Evolutionary conservation across 2,329 filamentous ascomycete species (phyloP), one percentile per base, ranked within the genome.

Genomic region (Paramyrothecium roridum): DNA sequence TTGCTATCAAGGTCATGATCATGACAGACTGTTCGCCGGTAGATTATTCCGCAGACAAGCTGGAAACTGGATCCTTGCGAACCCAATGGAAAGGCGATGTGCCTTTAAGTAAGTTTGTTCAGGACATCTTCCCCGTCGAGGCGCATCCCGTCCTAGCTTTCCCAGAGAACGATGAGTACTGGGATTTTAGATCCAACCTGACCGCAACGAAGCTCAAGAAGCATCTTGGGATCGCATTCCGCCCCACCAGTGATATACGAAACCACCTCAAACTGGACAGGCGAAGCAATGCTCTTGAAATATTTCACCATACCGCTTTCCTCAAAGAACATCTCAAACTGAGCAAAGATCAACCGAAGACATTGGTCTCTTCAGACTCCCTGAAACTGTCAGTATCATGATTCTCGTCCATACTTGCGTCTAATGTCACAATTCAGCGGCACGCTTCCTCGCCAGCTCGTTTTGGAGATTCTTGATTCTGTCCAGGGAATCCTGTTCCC

Each of bases 311-410:
- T 26, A 47, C 53, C 2, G 50, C 47, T 11, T 58, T 55, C 37
- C 46, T 60, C 21, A 60, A 58, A 34, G 58, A 60, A 40, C 58
- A 60, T 12, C 52, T 60, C 17, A 20, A 48, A 16, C 37, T 33
- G 12, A 58, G n/a, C 56, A 10, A 58, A 57, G 45, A n/a, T n/a
- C n/a, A n/a, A n/a, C n/a, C n/a, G n/a, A n/a, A n/a, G 52, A 52
- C 23, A 21, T 33, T n/a, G 48, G 23, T 11, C 26, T 23, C 23
- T 19, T 43, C 37, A 43, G 16, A n/a, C n/a, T n/a, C n/a, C n/a
- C n/a, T n/a, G n/a, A n/a, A n/a, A n/a, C n/a, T n/a, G n/a, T n/a
- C n/a, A n/a, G n/a, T n/a, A n/a, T n/a, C n/a, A n/a, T n/a, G n/a
- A n/a, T n/a, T n/a, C n/a, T n/a, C n/a, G n/a, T n/a, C n/a, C n/a